These are phyloP conservation scores for Incumbomyces lentus DNA, from an alignment of 2,329 filamentous ascomycete species.

Conservation along the genomic window DNA sequence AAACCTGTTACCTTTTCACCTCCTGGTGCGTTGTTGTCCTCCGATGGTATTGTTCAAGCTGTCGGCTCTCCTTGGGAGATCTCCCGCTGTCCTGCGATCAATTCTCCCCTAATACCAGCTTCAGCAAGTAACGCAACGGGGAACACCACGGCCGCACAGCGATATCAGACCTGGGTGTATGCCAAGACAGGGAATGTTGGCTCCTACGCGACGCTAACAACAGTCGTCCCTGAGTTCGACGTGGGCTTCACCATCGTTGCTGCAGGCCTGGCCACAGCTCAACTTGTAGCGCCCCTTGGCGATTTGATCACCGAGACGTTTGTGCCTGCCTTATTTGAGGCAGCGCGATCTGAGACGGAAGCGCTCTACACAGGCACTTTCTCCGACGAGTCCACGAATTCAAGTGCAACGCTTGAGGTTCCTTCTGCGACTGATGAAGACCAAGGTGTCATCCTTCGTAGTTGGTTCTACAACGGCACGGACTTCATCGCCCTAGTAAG, in stretches of 20 bases:
- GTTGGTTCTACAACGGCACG: slow-evolving; percentile 16
- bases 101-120: background rate
- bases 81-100: slow-evolving; percentile 6
- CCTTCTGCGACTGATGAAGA: slow-evolving; percentile 13
- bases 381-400: background rate
- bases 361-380: slow-evolving; percentile 5
- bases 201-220: slow-evolving; percentile 26
- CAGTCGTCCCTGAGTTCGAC: slow-evolving; percentile 27
- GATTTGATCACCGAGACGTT: slow-evolving; percentile 7
- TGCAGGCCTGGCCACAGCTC: slow-evolving; percentile 11
- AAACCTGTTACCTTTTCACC: slow-evolving; percentile 32
- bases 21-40: background rate
- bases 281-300: background rate
- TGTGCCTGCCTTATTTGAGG: slow-evolving; percentile 6
- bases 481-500: slow-evolving; percentile 7
- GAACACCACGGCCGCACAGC: slow-evolving; percentile 17
- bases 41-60: slow-evolving; percentile 22
- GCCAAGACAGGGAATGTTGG: slow-evolving; percentile 27
- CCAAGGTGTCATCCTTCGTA: slow-evolving; percentile 11
- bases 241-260: slow-evolving; percentile 28
- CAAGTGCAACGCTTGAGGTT: background rate
- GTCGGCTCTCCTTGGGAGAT: slow-evolving; percentile 40
- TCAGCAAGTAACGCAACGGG: slow-evolving; percentile 2
- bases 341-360: slow-evolving; percentile 7
- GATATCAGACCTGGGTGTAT: slow-evolving; percentile 24